Evolutionary conservation across 768 basidiomycete genomes (phyloP).

Genomic region (Hydnomerulius pinastri): DNA sequence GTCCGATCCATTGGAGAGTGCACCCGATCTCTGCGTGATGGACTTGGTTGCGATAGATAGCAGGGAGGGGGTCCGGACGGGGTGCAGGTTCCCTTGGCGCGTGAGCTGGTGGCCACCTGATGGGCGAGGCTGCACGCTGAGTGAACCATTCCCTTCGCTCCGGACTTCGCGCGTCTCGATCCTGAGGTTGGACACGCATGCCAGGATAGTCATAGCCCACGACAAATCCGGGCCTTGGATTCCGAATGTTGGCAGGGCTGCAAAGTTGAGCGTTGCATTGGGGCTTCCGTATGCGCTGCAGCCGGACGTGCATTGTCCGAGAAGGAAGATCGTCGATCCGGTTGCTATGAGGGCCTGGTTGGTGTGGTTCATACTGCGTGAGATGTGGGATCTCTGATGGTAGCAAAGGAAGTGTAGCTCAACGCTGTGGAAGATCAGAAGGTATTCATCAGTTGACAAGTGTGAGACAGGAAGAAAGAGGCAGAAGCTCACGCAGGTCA

Average conservation of each 20-base stretch:
- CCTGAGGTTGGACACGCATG: conserved; percentile 21
- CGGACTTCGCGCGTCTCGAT: conserved; percentile 32
- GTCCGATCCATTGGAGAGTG: not conserved
- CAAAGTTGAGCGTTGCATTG: conserved; percentile 14
- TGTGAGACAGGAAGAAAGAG: too few species aligned
- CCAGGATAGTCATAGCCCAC: conserved; percentile 24
- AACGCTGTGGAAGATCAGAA: not conserved
- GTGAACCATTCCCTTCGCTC: conserved; percentile 15
- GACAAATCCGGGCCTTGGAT: conserved; percentile 14
- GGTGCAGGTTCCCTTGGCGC: conserved; percentile 25
- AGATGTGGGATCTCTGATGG: conserved; percentile 6
- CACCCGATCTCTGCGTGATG: conserved; percentile 6
- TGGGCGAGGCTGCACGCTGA: conserved; percentile 22
- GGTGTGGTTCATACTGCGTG: conserved; percentile 20
- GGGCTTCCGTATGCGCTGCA: not conserved
- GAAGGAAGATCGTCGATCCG: conserved; percentile 24
- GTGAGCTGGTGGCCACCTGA: conserved; percentile 7
- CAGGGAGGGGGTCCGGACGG: conserved; percentile 24
- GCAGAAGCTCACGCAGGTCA: conserved; percentile 10
- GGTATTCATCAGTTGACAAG: not conserved
- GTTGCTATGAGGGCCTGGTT: conserved; percentile 16
- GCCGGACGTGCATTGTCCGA: conserved; percentile 23
- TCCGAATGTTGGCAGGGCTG: conserved; percentile 10
- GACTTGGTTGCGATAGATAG: conserved; percentile 21
- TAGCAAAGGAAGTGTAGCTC: not conserved